Evolutionary conservation across 2,329 filamentous ascomycete genomes (phyloP).

Genomic region (Aspergillus puulaauensis): DNA sequence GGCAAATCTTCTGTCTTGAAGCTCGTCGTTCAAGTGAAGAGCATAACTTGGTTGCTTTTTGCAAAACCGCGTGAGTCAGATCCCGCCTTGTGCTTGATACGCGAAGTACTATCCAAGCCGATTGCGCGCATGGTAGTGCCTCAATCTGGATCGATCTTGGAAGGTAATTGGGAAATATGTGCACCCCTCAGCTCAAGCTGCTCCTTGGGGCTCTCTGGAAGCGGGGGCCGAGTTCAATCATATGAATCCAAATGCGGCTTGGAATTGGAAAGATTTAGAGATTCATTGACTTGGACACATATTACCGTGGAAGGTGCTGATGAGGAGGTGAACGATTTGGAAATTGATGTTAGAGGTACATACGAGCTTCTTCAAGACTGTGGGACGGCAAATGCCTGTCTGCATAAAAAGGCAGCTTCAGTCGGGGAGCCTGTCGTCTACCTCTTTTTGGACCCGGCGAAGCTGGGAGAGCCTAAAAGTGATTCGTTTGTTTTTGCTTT

Average conservation of each 20-base stretch:
- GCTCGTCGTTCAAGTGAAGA: slow-evolving; percentile 24
- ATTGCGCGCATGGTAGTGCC: slow-evolving; percentile 52
- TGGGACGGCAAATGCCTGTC: slow-evolving; percentile 54
- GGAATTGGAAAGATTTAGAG: slow-evolving; percentile 33
- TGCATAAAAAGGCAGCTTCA: slow-evolving; percentile 49
- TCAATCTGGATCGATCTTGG: slow-evolving; percentile 25
- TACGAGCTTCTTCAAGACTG: slow-evolving; percentile 57
- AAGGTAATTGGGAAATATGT: slow-evolving; percentile 48
- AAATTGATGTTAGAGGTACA: slow-evolving; percentile 46
- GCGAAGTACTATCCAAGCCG: slow-evolving; percentile 46
- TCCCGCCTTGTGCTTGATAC: slow-evolving; percentile 39
- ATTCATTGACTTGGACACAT: slow-evolving; percentile 45
- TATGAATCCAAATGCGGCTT: slow-evolving; percentile 45
- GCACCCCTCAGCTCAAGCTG: slow-evolving; percentile 38
- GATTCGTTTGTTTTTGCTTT: slow-evolving; percentile 60
- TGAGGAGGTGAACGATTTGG: slow-evolving; percentile 28
- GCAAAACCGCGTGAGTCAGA: slow-evolving; percentile 41
- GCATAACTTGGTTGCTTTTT: slow-evolving; percentile 50
- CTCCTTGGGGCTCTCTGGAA: slow-evolving; percentile 37
- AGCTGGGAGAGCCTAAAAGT: slow-evolving; percentile 44
- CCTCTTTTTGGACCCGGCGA: slow-evolving; percentile 59
- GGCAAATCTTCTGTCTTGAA: slow-evolving; percentile 24
- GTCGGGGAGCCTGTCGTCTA: slow-evolving; percentile 41
- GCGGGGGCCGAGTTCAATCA: slow-evolving; percentile 31
- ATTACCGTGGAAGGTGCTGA: slow-evolving; percentile 42